Evolutionary conservation across 257 asterid species (phyloP), one percentile per base, ranked within the genome.

Genomic region (Cruciata laevipes): DNA sequence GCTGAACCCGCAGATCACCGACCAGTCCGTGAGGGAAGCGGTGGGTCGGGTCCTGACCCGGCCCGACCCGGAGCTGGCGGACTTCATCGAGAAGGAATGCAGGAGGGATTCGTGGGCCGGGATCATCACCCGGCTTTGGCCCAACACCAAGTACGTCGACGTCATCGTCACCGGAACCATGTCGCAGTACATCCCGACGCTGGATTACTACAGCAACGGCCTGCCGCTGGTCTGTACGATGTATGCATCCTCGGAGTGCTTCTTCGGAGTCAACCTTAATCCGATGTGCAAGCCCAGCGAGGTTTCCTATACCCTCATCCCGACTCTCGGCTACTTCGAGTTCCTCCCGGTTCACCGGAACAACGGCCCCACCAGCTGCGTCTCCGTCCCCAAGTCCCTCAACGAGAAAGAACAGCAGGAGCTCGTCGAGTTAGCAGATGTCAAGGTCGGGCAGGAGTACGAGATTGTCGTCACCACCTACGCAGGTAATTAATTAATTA

Each of bases 211-310:
- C 57, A 89, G 96, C 84, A 81, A 83, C 60, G 85, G 84, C n/a
- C 77, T 91, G 2, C 98, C 98, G 11, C 88, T 89, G 30, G 98
- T 89, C 0, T 86, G 98, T 69, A 87, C 98, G 12, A 91, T 89
- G 98, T 91, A 91, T 56, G 98, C 98, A 27, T 91, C 98, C 0
- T 91, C 98, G 0, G 98, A 91, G 78, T 91, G 98, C 31, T 91
- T 87, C n/a, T 91, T 91, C 24, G 98, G 95, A 3, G 88, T 91
- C 25, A 92, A 92, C n/a, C 82, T 92, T 3, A 80, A 92, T 64
- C 98, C 98, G 0, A 85, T 91, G 24, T 83, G 96, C 64, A 83
- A 81, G 64, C 98, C 98, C 0, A 78, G 85, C 55, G 90, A 89
- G 0, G 98, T 91, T 7, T 73, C 95, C 1, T 91, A 91, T 70